Conservation (phyloP, 139 green algal species). For the Picocystis salinarum region DNA sequence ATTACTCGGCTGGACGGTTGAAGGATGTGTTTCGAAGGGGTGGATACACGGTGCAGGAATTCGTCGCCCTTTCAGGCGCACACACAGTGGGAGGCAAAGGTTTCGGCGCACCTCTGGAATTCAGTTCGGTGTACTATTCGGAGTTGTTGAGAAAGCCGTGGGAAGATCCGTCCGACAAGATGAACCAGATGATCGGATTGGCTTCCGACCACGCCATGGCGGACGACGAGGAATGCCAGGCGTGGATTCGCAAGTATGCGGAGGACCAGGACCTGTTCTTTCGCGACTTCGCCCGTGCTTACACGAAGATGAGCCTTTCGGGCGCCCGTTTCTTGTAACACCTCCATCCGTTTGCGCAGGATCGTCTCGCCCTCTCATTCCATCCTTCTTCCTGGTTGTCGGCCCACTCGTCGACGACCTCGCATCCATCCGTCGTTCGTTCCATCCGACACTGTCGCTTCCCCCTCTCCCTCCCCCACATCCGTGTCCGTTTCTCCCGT, state of each 20-base stretch:
- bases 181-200: conserved; percentile 57
- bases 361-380: too few species aligned
- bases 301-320: conserved; percentile 28
- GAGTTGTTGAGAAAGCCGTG: conserved; percentile 47
- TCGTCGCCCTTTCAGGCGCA: conserved; percentile 48
- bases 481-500: too few species aligned
- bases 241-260: conserved; percentile 41
- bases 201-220: conserved; percentile 65
- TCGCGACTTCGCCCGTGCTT: conserved; percentile 44
- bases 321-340: too few species aligned
- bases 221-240: conserved; percentile 26
- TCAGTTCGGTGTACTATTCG: conserved; percentile 84
- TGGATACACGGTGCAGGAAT: conserved; percentile 34
- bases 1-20: conserved; percentile 23
- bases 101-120: conserved; percentile 66
- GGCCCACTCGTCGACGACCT: too few species aligned
- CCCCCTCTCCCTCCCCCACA: too few species aligned
- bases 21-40: conserved; percentile 39
- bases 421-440: too few species aligned
- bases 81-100: conserved; percentile 71
- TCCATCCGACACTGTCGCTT: too few species aligned
- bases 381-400: too few species aligned
- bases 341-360: too few species aligned
- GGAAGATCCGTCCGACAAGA: conserved; percentile 23
- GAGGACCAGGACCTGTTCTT: conserved; percentile 39